Evolutionary conservation across 495 filamentous ascomycete genomes (phyloP).

Genomic region (Neurospora cerealis): DNA sequence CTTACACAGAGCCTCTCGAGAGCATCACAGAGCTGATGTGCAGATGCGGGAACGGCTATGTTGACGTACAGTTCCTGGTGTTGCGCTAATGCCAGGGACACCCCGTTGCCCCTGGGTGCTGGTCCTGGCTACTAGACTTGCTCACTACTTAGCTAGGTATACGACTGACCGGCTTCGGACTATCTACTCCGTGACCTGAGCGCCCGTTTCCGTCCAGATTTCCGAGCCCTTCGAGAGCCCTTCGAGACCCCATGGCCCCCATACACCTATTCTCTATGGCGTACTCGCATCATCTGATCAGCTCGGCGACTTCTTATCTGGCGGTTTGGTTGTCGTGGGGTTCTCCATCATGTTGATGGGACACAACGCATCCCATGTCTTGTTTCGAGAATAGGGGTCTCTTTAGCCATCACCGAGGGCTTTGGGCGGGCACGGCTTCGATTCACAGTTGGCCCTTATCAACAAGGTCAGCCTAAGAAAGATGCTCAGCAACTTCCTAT

Average conservation of each 20-base stretch:
- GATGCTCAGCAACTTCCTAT: not conserved
- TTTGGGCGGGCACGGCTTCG: not conserved
- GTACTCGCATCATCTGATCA: not conserved
- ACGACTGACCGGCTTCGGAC: not conserved
- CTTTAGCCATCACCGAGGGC: not conserved
- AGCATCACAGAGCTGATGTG: not conserved
- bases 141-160: not conserved
- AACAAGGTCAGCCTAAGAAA: not conserved
- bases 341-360: not conserved
- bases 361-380: not conserved
- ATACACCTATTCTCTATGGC: not conserved
- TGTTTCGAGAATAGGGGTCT: not conserved
- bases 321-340: not conserved
- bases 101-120: not conserved
- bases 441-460: not conserved
- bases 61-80: not conserved
- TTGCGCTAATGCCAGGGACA: not conserved
- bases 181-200: not conserved
- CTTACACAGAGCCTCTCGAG: not conserved
- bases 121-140: not conserved
- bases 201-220: not conserved
- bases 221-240: not conserved
- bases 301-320: not conserved
- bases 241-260: not conserved
- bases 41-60: not conserved